Base-by-base conservation (phyloP, 2,329 filamentous ascomycete genomes). In the Fusarium tanahbumbuense region DNA sequence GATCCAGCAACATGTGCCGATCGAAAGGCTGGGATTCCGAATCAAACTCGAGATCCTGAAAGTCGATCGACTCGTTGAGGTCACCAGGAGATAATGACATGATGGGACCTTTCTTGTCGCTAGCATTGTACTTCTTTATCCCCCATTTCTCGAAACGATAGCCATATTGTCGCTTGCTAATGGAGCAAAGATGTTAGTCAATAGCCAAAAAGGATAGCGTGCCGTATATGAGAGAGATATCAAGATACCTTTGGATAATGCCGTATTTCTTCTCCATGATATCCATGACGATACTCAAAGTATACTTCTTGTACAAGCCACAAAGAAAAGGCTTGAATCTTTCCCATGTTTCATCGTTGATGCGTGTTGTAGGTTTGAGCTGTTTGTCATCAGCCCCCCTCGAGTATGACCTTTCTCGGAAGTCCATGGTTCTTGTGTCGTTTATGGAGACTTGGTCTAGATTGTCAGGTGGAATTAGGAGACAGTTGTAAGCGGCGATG, bases 151-250 rank as follows among this genome's bases (percentile, higher is more conserved):
- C 68, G 15, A 79, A 71, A 18, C 73, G 70, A 48, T 79, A 78
- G 16, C 76, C 72, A 49, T 75, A 75, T 34, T 79, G 78, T 5
- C 77, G 75, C 44, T 76, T 76, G 22, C 77, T 79, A 34, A 42
- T 34, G 16, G 22, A 15, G 20, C 25, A 16, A 40, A 58, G 28
- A 12, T 16, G 25, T 60, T 30, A 68, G 67, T 41, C 16, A 52
- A 46, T 25, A 20, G 10, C 22, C 7, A 30, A n/a, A n/a, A 28
- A 22, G 16, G 23, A 25, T 25, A 16, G 18, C 34, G 34, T 44
- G 23, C n/a, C 16, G 32, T 28, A 40, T 25, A 48, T 18, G 40
- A 27, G 45, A 27, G 70, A 20, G 49, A 49, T 74, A 30, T 30
- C 28, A 15, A 23, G 49, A 49, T 74, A 75, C 73, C 60, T 75